Conservation (phyloP, 805 yeast genomes). For the Barnettozyma salicaria region DNA sequence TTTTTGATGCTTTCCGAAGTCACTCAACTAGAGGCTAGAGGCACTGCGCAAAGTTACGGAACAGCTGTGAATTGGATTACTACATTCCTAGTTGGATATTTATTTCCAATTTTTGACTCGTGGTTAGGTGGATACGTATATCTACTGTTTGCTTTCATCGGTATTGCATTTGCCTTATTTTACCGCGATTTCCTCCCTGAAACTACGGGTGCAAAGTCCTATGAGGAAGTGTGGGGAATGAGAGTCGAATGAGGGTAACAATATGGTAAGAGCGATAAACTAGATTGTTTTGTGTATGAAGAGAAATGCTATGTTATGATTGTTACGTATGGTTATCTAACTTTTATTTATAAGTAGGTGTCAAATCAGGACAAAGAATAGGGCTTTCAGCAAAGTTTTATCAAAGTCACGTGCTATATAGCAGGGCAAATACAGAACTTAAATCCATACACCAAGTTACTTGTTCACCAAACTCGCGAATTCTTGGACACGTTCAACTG, state of each 20-base stretch:
- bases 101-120: conserved; percentile 69
- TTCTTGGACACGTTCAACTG: too few species aligned
- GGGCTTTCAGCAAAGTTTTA: conserved; percentile 5
- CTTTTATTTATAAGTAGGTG: too few species aligned
- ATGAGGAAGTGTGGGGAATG: conserved; percentile 62
- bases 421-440: too few species aligned
- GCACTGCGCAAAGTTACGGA: conserved; percentile 89
- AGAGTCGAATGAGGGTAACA: conserved; percentile 17
- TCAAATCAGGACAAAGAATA: neutral
- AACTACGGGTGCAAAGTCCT: conserved; percentile 58
- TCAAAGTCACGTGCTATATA: too few species aligned
- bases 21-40: conserved; percentile 74
- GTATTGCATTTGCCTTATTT: conserved; percentile 45
- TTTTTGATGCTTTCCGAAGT: conserved; percentile 83
- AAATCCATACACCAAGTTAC: too few species aligned
- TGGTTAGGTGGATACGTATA: conserved; percentile 75
- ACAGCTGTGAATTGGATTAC: conserved; percentile 88
- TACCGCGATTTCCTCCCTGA: conserved; percentile 56
- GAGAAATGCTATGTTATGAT: too few species aligned
- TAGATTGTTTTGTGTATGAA: too few species aligned
- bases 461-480: neutral
- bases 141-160: conserved; percentile 57
- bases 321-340: too few species aligned
- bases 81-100: conserved; percentile 72
- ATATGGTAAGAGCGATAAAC: too few species aligned